Evolutionary conservation across 2,329 filamentous ascomycete species (phyloP).

Genomic region (Fusarium sp.): DNA sequence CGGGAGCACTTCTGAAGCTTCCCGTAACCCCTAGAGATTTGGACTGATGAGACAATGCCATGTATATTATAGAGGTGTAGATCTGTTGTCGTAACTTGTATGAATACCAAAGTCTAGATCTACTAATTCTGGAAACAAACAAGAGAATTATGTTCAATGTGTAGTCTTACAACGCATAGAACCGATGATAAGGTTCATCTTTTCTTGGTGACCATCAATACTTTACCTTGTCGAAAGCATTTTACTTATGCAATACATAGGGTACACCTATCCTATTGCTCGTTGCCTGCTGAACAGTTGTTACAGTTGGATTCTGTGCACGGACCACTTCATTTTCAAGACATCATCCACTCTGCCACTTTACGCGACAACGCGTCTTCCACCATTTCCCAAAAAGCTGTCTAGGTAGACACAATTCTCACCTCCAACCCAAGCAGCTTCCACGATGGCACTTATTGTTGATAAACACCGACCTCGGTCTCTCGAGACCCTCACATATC

Average conservation of each 20-base stretch:
- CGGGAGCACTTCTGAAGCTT: constrained; percentile 48
- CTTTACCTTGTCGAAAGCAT: neutral
- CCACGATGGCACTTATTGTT: constrained; percentile 72
- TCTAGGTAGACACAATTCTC: constrained; percentile 22
- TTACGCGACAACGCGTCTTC: constrained; percentile 53
- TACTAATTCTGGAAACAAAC: neutral
- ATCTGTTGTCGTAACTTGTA: constrained; percentile 39
- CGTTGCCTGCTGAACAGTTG: constrained; percentile 29
- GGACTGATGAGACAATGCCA: constrained; percentile 17
- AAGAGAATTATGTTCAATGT: neutral
- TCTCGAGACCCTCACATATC: constrained; percentile 84
- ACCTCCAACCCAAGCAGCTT: constrained; percentile 21
- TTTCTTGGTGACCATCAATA: neutral
- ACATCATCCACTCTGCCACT: constrained; percentile 51
- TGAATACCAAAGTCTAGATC: constrained; percentile 34
- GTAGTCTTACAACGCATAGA: neutral
- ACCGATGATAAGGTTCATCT: neutral
- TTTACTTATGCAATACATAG: neutral
- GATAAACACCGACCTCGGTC: constrained; percentile 78
- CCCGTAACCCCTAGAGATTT: constrained; percentile 37
- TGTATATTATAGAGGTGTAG: constrained; percentile 40
- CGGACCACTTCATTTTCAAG: constrained; percentile 30
- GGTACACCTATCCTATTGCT: neutral
- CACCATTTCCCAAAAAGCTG: constrained; percentile 35
- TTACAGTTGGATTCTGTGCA: constrained; percentile 12